Percentiles rank a stretch among this genome's conserved stretches.
Conservation (phyloP, 1,284 basidiomycete genomes). For the Phlebopus sp. region DNA sequence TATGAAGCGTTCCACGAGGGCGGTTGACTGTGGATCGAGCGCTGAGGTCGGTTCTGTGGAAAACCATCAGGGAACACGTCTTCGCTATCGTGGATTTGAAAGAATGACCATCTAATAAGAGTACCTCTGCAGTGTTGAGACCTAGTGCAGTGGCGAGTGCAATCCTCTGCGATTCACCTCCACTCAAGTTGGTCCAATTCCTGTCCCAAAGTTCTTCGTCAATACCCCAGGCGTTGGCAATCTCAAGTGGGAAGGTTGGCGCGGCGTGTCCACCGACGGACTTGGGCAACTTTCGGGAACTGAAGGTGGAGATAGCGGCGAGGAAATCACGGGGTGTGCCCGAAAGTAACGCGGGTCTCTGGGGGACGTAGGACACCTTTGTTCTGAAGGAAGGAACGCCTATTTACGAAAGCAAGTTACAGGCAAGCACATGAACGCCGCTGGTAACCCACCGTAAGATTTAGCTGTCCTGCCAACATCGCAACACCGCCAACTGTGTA, state of each 20-base stretch:
- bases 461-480: constrained; percentile 44
- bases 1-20: constrained; percentile 63
- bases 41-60: constrained; percentile 81
- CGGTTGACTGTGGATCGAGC: constrained; percentile 67
- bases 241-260: constrained; percentile 44
- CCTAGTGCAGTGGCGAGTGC: constrained; percentile 73
- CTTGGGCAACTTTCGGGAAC: constrained; percentile 42
- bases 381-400: constrained; percentile 77
- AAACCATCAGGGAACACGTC: neutral
- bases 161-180: constrained; percentile 83
- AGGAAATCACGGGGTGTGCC: constrained; percentile 77
- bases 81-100: neutral
- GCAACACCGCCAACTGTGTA: constrained; percentile 2
- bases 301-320: constrained; percentile 51
- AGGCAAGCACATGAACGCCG: neutral
- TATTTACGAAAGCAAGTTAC: constrained; percentile 26
- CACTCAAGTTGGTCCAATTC: constrained; percentile 75
- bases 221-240: constrained; percentile 70
- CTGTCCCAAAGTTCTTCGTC: constrained; percentile 70
- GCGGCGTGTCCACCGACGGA: constrained; percentile 23
- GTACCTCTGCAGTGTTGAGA: constrained; percentile 69
- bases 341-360: constrained; percentile 79
- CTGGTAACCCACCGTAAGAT: constrained; percentile 49
- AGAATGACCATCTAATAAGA: constrained; percentile 78
- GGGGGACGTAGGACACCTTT: constrained; percentile 79